A percentile compares a stretch with the other conserved stretches of the same genome.
phyloP scores from a whole-genome alignment of 2,329 filamentous ascomycete genomes.

The Blumeria hordei region DNA sequence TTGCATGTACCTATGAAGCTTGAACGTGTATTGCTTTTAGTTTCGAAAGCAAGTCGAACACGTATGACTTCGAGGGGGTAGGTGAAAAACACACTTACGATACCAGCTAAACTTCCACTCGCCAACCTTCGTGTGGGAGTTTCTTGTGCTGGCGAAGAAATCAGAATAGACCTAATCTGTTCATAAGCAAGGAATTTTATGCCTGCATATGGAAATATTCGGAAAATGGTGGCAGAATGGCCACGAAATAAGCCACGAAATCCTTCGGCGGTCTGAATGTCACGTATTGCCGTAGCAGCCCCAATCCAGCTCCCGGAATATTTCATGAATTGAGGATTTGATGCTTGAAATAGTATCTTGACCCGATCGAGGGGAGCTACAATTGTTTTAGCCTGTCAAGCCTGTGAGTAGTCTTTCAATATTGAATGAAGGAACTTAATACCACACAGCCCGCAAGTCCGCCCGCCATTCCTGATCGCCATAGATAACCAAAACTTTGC shows the following conservation, averaged over 20 bases:
- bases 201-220: constrained; percentile 91
- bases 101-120: constrained; percentile 53
- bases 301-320: constrained; percentile 80
- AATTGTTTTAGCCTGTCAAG: constrained; percentile 61
- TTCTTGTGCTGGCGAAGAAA: constrained; percentile 47
- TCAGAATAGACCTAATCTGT: constrained; percentile 64
- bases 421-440: constrained; percentile 13
- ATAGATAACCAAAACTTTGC: constrained; percentile 60
- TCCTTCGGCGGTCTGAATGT: constrained; percentile 61
- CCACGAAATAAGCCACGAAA: constrained; percentile 62
- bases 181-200: constrained; percentile 98
- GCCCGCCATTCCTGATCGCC: constrained; percentile 65
- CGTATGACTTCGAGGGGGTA: constrained; percentile 86
- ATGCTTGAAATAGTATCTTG: constrained; percentile 94
- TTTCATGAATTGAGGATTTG: constrained; percentile 80
- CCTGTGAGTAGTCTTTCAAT: constrained; percentile 3
- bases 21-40: constrained; percentile 45
- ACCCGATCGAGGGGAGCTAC: constrained; percentile 92
- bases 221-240: constrained; percentile 76
- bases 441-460: constrained; percentile 82
- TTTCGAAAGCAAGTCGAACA: constrained; percentile 87
- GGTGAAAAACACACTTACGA: constrained; percentile 84
- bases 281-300: constrained; percentile 54
- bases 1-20: constrained; percentile 54
- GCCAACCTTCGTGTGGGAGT: constrained; percentile 54